Evolutionary conservation across 257 asterid genomes (phyloP), one percentile per base, ranked within the genome.

Genomic region (Solanum neorickii): DNA sequence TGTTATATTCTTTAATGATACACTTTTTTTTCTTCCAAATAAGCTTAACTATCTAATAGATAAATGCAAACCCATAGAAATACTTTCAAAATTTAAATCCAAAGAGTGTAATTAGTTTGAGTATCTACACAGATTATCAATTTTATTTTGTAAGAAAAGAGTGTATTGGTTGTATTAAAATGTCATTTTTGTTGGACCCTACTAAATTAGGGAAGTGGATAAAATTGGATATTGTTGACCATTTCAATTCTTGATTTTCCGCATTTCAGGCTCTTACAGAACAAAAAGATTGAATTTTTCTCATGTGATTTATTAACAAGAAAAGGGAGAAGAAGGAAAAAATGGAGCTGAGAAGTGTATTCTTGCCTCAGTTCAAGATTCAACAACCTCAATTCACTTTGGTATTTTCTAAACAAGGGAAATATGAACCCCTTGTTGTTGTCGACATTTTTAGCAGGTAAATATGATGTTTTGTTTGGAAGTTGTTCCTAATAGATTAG

Each of bases 311-410:
- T 14, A 18, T 90, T 14, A 18, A 25, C 82, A 42, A 68, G 20
- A 47, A 69, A 42, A 87, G 65, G 31, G 52, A 60, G 39, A 35
- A 29, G 74, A 37, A n/a, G 20, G 21, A 44, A 86, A 86, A 29
- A 37, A 95, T 95, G 98, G 98, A 94, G 94, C 91, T 95, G 86
- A 91, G 88, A 82, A 93, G 93, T 29, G 82, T 59, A 77, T 92
- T 95, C 86, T 78, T 94, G 87, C 95, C 92, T 77, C 91, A 91
- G 75, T 88, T 93, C 76, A 39, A 86, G 68, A 87, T 91, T 60
- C 89, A 88, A 85, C 91, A 89, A 82, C 88, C 92, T 27, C 92
- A 85, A 73, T 60, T 87, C 76, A 20, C 89, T 74, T 69, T 85
- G 86, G 75, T 74, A 89, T 86, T 83, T 25, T 44, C 65, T 44